phyloP scores from a whole-genome alignment of 192 early-diverging fungal genomes.

The Spinellus fusiger region DNA sequence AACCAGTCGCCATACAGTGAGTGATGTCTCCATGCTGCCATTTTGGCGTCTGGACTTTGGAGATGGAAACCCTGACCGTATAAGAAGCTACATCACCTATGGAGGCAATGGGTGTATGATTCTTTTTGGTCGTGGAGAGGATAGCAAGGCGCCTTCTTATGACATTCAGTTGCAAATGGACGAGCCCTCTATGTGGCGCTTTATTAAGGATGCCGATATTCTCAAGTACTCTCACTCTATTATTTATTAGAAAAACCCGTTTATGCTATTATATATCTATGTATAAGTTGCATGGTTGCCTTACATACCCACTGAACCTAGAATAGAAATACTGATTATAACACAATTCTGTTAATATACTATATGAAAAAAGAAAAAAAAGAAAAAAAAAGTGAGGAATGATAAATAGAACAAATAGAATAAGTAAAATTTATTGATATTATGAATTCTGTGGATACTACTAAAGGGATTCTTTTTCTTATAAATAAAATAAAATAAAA shows the following conservation, averaged over 20 bases:
- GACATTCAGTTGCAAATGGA: slow-evolving; percentile 27
- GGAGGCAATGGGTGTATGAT: slow-evolving; percentile 27
- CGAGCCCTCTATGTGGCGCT: slow-evolving; percentile 16
- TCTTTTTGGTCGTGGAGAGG: slow-evolving; percentile 16
- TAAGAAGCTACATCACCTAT: slow-evolving; percentile 23
- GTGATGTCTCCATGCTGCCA: slow-evolving; percentile 15
- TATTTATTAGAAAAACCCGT: not conserved
- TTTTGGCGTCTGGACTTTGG: slow-evolving; percentile 24
- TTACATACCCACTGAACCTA: not conserved
- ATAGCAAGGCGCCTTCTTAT: slow-evolving; percentile 6
- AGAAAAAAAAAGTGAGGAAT: too few relatives aligned
- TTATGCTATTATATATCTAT: not conserved
- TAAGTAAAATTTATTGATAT: too few relatives aligned
- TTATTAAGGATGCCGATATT: slow-evolving; percentile 24
- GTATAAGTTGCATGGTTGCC: not conserved
- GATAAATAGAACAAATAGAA: too few relatives aligned
- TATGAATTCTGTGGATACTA: too few relatives aligned
- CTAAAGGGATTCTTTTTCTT: not conserved
- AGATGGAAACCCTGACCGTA: slow-evolving; percentile 19
- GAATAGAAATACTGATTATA: too few relatives aligned
- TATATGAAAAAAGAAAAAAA: slow-evolving; percentile 4
- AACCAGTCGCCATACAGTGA: slow-evolving; percentile 4
- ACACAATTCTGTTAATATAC: not conserved
- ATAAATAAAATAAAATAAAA: not conserved
- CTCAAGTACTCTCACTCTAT: slow-evolving; percentile 3